A percentile compares a stretch with the other conserved stretches of the same genome.
These are phyloP conservation scores for Penicillium glabrum DNA, from an alignment of 2,329 filamentous ascomycete genomes.

Conservation along the genomic window DNA sequence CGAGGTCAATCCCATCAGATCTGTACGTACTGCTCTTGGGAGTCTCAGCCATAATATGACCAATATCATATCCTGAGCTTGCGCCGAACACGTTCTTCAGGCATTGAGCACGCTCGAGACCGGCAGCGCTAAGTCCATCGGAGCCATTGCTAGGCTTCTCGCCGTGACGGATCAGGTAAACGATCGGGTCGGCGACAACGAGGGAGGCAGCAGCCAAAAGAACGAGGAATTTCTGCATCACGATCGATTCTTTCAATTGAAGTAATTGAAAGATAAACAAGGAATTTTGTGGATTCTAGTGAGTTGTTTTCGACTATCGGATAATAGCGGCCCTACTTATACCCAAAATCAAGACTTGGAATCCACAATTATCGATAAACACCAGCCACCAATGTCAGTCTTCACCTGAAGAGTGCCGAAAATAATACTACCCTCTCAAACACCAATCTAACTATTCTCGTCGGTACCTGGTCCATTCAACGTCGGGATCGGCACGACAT, in stretches of 20 bases:
- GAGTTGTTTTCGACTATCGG: not conserved
- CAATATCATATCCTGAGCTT: constrained; percentile 55
- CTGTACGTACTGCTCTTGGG: constrained; percentile 45
- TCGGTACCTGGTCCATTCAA: not conserved
- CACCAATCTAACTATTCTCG: not conserved
- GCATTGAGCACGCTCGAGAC: constrained; percentile 60
- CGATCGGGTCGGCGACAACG: constrained; percentile 43
- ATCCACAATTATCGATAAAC: not conserved
- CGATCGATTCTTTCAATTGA: not conserved
- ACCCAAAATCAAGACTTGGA: not conserved
- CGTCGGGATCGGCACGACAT: constrained; percentile 4
- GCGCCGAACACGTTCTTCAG: constrained; percentile 58
- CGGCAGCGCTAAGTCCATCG: constrained; percentile 52
- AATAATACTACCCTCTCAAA: not conserved
- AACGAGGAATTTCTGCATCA: constrained; percentile 4
- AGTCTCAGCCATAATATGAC: constrained; percentile 58
- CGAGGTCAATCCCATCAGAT: not conserved
- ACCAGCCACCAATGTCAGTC: not conserved
- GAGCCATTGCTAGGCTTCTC: constrained; percentile 57
- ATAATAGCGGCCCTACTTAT: not conserved
- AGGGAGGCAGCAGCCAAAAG: constrained; percentile 16
- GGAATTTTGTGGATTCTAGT: not conserved
- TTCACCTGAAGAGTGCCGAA: not conserved
- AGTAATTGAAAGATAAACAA: not conserved
- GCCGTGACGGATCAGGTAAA: constrained; percentile 65